phyloP scores from a whole-genome alignment of 2,329 filamentous ascomycete genomes.

The Botrytis cinerea region DNA sequence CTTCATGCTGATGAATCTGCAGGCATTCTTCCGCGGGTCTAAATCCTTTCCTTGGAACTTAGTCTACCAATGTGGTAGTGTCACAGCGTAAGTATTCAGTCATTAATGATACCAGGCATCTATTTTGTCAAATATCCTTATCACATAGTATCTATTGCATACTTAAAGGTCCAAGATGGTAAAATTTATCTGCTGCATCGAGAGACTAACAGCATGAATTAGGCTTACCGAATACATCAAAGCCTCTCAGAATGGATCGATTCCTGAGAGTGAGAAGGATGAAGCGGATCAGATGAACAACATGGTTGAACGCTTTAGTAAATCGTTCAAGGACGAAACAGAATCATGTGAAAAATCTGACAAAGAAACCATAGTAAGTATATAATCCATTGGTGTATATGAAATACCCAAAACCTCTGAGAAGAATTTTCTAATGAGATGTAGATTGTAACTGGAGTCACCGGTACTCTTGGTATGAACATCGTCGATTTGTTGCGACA shows the following conservation, averaged over 20 bases:
- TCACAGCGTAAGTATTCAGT: conserved; percentile 42
- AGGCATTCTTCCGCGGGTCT: conserved; percentile 1
- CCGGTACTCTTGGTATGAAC: conserved; percentile 54
- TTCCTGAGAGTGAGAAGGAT: background rate
- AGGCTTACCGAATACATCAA: conserved; percentile 20
- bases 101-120: conserved; percentile 32
- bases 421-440: conserved; percentile 14
- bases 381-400: background rate
- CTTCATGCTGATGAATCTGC: background rate
- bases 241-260: background rate
- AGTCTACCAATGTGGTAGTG: conserved; percentile 60
- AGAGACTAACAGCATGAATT: background rate
- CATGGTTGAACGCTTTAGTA: background rate
- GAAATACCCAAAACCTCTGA: background rate
- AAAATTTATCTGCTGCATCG: too few relatives aligned
- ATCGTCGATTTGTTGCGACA: conserved; percentile 44
- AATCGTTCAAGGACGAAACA: conserved; percentile 4
- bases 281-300: background rate
- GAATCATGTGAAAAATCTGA: background rate
- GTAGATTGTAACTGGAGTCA: conserved; percentile 51
- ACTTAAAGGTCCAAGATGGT: background rate
- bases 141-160: background rate
- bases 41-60: conserved; percentile 55
- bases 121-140: background rate
- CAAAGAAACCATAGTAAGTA: conserved; percentile 9